Evolutionary conservation across 441 rosid genomes (phyloP).

Genomic region (Breynia disticha): DNA sequence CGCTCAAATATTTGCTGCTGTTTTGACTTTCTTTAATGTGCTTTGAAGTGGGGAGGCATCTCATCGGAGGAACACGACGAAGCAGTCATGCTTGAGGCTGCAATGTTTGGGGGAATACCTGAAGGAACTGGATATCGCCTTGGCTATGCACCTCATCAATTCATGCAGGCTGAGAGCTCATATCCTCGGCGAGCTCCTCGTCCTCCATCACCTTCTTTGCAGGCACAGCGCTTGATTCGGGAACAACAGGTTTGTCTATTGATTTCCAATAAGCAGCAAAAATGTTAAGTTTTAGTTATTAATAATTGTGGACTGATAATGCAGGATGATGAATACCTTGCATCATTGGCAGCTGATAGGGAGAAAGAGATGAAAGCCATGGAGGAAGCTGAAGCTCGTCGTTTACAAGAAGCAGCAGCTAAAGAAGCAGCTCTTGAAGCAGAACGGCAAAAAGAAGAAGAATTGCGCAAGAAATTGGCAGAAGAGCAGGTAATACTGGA

Average conservation of each 20-base stretch:
- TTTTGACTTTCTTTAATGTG: slow-evolving; percentile 15
- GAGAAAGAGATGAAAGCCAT: slow-evolving; percentile 77
- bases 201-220: slow-evolving; percentile 87
- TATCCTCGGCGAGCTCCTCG: slow-evolving; percentile 45
- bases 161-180: slow-evolving; percentile 37
- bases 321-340: slow-evolving; percentile 96
- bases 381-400: slow-evolving; percentile 83
- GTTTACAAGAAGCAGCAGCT: slow-evolving; percentile 60
- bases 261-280: background rate
- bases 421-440: slow-evolving; percentile 69
- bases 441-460: slow-evolving; percentile 67
- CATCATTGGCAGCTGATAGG: slow-evolving; percentile 89
- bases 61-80: slow-evolving; percentile 98
- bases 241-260: slow-evolving; percentile 79
- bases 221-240: slow-evolving; percentile 87
- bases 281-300: slow-evolving; percentile 2
- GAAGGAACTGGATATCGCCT: slow-evolving; percentile 54
- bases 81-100: slow-evolving; percentile 99
- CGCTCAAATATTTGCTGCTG: background rate
- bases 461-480: slow-evolving; percentile 56
- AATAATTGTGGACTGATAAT: slow-evolving; percentile 9
- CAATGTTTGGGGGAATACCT: slow-evolving; percentile 97
- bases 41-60: slow-evolving; percentile 92
- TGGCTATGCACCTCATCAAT: slow-evolving; percentile 56
- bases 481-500: slow-evolving; percentile 61